These are phyloP conservation scores for Boletus albobrunnescens DNA, from an alignment of 1,284 basidiomycete species.

Conservation along the genomic window DNA sequence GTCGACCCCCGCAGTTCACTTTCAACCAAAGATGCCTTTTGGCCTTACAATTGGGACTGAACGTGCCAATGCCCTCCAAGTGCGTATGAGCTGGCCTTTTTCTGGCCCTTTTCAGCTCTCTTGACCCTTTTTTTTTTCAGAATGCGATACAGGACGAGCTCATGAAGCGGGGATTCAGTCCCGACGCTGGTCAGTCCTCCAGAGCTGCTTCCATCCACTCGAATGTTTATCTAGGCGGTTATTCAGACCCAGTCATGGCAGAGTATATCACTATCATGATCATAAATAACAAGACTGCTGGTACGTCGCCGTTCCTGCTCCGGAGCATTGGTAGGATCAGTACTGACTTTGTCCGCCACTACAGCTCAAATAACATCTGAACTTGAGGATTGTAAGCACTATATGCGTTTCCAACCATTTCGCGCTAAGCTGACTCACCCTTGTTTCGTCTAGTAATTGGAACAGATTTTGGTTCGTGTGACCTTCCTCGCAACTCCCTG, in stretches of 20 bases:
- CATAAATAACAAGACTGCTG: constrained; percentile 81
- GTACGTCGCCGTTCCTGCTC: constrained; percentile 40
- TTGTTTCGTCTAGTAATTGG: constrained; percentile 58
- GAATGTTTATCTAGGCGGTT: constrained; percentile 6
- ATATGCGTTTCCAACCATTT: constrained; percentile 11
- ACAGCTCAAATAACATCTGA: constrained; percentile 78
- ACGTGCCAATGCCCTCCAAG: constrained; percentile 68
- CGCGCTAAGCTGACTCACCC: constrained; percentile 15
- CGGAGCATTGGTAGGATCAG: not conserved
- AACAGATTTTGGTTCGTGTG: constrained; percentile 62
- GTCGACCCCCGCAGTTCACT: constrained; percentile 19
- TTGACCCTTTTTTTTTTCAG: constrained; percentile 29
- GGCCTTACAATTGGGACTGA: constrained; percentile 77
- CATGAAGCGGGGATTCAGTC: constrained; percentile 67
- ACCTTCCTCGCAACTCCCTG: constrained; percentile 1
- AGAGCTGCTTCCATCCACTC: not conserved
- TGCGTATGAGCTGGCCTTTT: constrained; percentile 31
- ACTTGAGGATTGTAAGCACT: constrained; percentile 70
- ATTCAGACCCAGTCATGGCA: constrained; percentile 78
- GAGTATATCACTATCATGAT: constrained; percentile 92
- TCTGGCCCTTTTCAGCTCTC: constrained; percentile 10
- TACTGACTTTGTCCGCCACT: constrained; percentile 15
- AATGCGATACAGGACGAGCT: constrained; percentile 81
- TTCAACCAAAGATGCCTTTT: constrained; percentile 53
- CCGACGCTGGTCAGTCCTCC: constrained; percentile 62